Conservation (phyloP, 306 rosid species). For the Trifolium pratense region DNA sequence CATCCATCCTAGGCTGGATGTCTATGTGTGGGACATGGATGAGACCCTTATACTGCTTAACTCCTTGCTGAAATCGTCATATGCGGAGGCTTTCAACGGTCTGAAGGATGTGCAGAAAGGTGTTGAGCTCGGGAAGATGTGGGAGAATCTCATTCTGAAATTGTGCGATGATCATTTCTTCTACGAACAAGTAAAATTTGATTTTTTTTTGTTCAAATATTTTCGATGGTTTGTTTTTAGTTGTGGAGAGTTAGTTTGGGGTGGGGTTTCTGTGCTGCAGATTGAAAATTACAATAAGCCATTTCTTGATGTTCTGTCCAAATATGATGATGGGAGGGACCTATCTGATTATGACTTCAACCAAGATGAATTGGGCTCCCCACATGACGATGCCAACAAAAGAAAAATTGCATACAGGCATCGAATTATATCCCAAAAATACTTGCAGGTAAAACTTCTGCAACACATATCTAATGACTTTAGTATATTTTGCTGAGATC, state of each 20-base stretch:
- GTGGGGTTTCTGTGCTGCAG: constrained; percentile 60
- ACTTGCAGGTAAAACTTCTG: constrained; percentile 60
- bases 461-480: constrained; percentile 27
- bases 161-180: constrained; percentile 80
- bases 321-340: constrained; percentile 80
- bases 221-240: not conserved
- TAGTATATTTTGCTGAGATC: too few species aligned
- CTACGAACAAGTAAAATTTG: constrained; percentile 73
- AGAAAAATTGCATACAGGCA: constrained; percentile 90
- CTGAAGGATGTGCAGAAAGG: constrained; percentile 77
- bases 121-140: constrained; percentile 72
- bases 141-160: constrained; percentile 88
- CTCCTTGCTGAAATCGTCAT: constrained; percentile 79
- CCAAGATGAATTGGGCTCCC: constrained; percentile 69
- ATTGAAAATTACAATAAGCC: constrained; percentile 81
- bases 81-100: constrained; percentile 70
- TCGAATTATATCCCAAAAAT: constrained; percentile 67
- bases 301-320: constrained; percentile 63
- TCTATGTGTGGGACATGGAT: constrained; percentile 93
- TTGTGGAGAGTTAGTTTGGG: constrained; percentile 39
- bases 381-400: constrained; percentile 65
- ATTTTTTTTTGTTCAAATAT: constrained; percentile 37
- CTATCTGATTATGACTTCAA: constrained; percentile 79
- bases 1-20: constrained; percentile 56
- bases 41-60: constrained; percentile 90